A percentile compares a stretch with the other conserved stretches of the same genome.
Evolutionary conservation across 2,329 filamentous ascomycete species (phyloP).

Genomic region (Cordyceps fumosorosea): DNA sequence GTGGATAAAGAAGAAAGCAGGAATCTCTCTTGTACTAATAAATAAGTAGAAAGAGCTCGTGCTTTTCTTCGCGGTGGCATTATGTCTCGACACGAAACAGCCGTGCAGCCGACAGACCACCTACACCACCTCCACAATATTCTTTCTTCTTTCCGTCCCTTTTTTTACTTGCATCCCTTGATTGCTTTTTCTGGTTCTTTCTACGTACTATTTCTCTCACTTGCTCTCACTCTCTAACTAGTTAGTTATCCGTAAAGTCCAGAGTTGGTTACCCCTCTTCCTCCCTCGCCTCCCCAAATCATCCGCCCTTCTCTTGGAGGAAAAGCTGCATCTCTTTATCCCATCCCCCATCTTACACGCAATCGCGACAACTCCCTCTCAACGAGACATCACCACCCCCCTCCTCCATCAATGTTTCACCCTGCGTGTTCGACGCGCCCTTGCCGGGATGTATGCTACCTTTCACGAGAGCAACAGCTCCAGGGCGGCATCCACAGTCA

Average conservation of each 20-base stretch:
- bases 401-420: slow-evolving; percentile 1
- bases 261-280: neutral
- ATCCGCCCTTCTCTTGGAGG: neutral
- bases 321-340: neutral
- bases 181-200: neutral
- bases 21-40: neutral
- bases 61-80: neutral
- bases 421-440: slow-evolving; percentile 6
- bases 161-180: neutral
- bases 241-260: neutral
- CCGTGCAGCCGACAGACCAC: neutral
- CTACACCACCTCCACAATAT: neutral
- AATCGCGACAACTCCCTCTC: no score
- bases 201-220: no score
- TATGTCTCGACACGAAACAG: neutral
- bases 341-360: neutral
- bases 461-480: no score
- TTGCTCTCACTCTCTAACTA: no score
- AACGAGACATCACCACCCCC: no score
- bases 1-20: neutral
- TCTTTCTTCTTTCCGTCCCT: neutral
- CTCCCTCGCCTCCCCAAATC: neutral
- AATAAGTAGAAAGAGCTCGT: neutral
- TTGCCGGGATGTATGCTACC: neutral
- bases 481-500: no score